phyloP scores from a whole-genome alignment of 345 rosid species.

The Corymbia maculata region DNA sequence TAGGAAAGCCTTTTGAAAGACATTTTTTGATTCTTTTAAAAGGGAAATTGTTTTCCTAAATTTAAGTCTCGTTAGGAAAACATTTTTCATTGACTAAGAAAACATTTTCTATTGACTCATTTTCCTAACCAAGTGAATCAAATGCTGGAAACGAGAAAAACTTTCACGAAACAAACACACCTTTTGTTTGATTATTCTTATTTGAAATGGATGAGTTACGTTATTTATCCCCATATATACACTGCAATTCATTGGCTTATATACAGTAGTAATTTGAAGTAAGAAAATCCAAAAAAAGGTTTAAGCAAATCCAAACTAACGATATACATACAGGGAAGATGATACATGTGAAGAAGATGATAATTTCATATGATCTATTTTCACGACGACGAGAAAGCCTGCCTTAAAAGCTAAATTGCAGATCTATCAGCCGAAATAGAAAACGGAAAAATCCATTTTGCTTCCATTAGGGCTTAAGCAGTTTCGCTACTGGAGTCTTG shows the following conservation, averaged over 20 bases:
- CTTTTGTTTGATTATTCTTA: not conserved
- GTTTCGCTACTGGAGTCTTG: not conserved
- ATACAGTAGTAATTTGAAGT: not conserved
- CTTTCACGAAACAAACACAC: too few relatives aligned
- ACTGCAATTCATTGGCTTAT: not conserved
- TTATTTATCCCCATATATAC: not conserved
- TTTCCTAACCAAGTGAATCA: too few relatives aligned
- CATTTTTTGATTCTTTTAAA: too few relatives aligned
- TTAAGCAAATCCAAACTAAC: not conserved
- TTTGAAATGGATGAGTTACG: not conserved
- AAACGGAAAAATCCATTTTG: not conserved
- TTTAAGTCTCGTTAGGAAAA: too few relatives aligned
- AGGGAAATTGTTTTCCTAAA: too few relatives aligned
- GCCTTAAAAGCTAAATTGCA: not conserved
- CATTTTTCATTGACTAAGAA: too few relatives aligned
- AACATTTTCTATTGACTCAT: too few relatives aligned
- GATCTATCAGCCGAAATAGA: not conserved
- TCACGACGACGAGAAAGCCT: not conserved
- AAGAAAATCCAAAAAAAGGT: not conserved
- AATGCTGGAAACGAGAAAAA: too few relatives aligned
- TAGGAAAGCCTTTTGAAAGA: too few relatives aligned
- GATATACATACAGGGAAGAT: too few relatives aligned
- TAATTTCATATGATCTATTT: not conserved
- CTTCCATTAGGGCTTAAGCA: not conserved
- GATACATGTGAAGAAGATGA: not conserved